Base-by-base conservation (phyloP, 2,329 filamentous ascomycete species). In the Calonectria hongkongensis region DNA sequence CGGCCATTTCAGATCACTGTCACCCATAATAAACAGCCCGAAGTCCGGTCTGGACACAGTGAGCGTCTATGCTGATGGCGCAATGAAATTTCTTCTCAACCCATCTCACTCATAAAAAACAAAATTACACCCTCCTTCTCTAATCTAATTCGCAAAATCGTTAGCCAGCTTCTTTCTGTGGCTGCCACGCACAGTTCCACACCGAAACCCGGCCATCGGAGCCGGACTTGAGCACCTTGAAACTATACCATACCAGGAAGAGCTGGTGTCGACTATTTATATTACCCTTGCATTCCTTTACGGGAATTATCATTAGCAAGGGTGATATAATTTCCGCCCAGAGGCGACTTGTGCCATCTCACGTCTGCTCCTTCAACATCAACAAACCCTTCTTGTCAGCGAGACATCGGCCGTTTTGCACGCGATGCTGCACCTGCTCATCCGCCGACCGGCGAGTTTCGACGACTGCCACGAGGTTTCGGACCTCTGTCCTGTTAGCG, bases 401-500 rank as follows among this genome's bases (percentile, higher is more conserved):
- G 12, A 33, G 33, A 28, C 9, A 16, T 8, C 16, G 15, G 9
- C 9, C 58, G 30, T 48, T 28, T 28, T 39, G 21, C 47, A 16
- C 58, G 63, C 68, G 51, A 72, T 77, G 72, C 51, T 64, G 27
- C 62, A 73, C 41, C 70, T 78, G 13, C 15, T 72, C 60, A 27
- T 60, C 54, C 54, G 73, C 41, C 72, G 74, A 30, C 69, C 68
- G 27, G 73, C 73, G 28, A 74, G 72, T 45, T 82, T 78, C 76
- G 73, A 80, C 69, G 73, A 76, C 15, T 84, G 83, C 72, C 76
- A 74, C 12, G 79, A 78, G 18, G 82, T 90, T 73, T 84, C 84
- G 10, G 70, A 78, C 2, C 69, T 76, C 47, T 91, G 89, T 74
- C 88, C 89, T n/a, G 88, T 91, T 75, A 72, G 83, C 48, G 83